Evolutionary conservation across 305 asterid species (phyloP), one percentile per base, ranked within the genome.

Genomic region (Fraxinus nigra): DNA sequence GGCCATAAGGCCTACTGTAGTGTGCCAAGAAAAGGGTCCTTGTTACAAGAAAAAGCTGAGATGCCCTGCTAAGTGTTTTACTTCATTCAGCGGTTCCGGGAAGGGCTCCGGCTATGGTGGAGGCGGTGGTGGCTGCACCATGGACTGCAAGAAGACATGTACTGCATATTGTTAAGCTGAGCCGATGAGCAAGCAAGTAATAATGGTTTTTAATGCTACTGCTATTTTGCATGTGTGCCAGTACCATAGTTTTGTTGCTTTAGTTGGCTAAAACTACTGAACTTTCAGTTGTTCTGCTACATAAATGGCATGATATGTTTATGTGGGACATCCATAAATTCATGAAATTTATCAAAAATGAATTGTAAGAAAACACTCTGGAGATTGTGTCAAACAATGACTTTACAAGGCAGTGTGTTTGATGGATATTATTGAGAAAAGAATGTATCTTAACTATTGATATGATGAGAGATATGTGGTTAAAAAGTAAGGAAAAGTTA

Each of bases 21-120:
- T 85, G 75, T 96, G 99, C 72, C 82, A 72, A 7, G 90, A 89
- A 0, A 91, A 89, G 73, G 98, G 99, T 1, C 98, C 97, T 5
- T 96, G 99, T 75, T 87, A 87, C 86, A 85, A 84, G 79, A 96
- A 93, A 82, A 92, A 89, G 87, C 86, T 96, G 77, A 87, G 34
- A 54, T 96, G 98, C 16, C 98, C 99, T 67, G 93, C 92, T 26
- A 94, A 90, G 89, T 96, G 99, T 80, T 96, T 89, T 92, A 84
- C 63, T 81, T 88, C 98, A 0, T 94, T 83, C 86, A 82, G 89
- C 85, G 87, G 90, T 51, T 84, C 95, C 22, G 98, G 98, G 5
- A 92, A 94, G 88, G 98, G 98, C 0, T 93, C 85, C 69, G 98
- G 99, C 0, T 88, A 77, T 38, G 99, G 98, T 16, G 98, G 99